Evolutionary conservation across 2,329 filamentous ascomycete genomes (phyloP).

Genomic region (Didymella pinodella): DNA sequence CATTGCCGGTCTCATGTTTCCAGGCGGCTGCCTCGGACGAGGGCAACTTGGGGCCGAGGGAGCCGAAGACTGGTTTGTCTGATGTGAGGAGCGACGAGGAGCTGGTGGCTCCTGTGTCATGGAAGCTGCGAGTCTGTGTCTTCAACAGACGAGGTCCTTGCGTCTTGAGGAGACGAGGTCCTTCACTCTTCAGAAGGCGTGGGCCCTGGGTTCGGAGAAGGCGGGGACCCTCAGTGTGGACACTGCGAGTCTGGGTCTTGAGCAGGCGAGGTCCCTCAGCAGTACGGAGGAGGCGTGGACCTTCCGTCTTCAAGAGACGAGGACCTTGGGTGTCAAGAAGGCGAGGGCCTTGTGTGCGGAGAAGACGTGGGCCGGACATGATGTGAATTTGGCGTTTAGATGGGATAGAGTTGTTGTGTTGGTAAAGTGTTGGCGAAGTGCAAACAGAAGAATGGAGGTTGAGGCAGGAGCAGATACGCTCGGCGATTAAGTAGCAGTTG

Average conservation of each 20-base stretch:
- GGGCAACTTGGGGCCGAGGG: constrained; percentile 60
- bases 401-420: constrained; percentile 4
- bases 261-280: constrained; percentile 21
- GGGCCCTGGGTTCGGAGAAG: constrained; percentile 20
- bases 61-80: constrained; percentile 58
- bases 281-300: constrained; percentile 17
- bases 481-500: constrained; percentile 14
- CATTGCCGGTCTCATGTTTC: constrained; percentile 36
- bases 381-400: background rate
- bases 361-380: constrained; percentile 23
- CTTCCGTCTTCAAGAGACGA: constrained; percentile 16
- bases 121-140: constrained; percentile 58
- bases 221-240: constrained; percentile 20
- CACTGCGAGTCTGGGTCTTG: constrained; percentile 19
- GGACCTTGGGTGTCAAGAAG: constrained; percentile 18
- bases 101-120: constrained; percentile 68
- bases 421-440: background rate
- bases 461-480: constrained; percentile 15
- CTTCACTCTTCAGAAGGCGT: constrained; percentile 17
- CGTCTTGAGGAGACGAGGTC: constrained; percentile 19
- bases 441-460: constrained; percentile 2
- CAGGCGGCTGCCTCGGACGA: constrained; percentile 56
- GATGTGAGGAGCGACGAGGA: constrained; percentile 60
- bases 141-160: constrained; percentile 19
- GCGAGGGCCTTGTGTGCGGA: constrained; percentile 21